Base-by-base conservation (phyloP, 352 stramenopile species). In the Thalassiosira exigua region DNA sequence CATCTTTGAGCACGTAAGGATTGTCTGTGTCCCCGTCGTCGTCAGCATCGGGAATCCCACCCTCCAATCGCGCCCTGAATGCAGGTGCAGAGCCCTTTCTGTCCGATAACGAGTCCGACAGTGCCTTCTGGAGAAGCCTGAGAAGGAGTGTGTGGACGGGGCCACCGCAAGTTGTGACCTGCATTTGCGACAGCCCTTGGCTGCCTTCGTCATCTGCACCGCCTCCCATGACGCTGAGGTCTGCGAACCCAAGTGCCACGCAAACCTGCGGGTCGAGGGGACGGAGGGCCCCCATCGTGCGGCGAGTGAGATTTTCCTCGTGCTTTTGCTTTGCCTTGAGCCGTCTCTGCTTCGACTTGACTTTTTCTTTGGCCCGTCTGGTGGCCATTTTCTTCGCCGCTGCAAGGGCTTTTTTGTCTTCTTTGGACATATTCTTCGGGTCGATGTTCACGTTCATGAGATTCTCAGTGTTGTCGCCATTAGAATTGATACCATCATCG, bases 321-420 rank as follows among this genome's bases (percentile, higher is more conserved):
- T 80, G 64, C 29, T 85, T 87, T 3, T 65, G 27, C 29, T 74
- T 82, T 0, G 57, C 69, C 61, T 79, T 89, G 26, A 82, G 29
- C 11, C 26, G 22, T 64, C 85, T 85, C 9, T 71, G 46, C 50
- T 84, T 82, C 4, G 75, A 79, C 36, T 85, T 87, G 3, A 58
- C 53, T 5, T 61, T 82, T 27, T 75, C 64, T 33, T 71, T 72
- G 5, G 56, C 59, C n/a, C 48, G 51, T 46, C 82, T 82, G 0
- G 39, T 53, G 17, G 59, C 44, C 5, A 32, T 19, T 33, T 82
- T 82, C 33, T 79, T 80, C 4, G 53, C 58, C 48, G 5, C 52
- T n/a, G 19, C 26, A 22, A 53, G 24, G 29, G 62, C 59, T 50
- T 87, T 78, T 24, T 79, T 79, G 3, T 81, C 53, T 41, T 65